phyloP scores from a whole-genome alignment of 495 filamentous ascomycete genomes.

The Recurvomyces mirabilis region DNA sequence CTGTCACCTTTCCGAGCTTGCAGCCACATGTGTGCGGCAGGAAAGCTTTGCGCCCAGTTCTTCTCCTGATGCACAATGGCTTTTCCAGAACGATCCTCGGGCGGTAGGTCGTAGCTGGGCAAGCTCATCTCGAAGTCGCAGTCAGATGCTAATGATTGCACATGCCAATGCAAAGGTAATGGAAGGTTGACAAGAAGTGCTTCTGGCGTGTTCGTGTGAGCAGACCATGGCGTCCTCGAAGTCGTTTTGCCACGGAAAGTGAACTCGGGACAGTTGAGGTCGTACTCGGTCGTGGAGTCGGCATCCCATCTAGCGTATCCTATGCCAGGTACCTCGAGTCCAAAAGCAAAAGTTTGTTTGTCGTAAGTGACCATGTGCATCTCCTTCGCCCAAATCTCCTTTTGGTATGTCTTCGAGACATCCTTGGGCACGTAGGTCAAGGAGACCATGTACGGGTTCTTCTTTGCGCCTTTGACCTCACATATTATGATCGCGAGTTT shows the following conservation, averaged over 20 bases:
- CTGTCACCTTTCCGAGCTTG: conserved; percentile 25
- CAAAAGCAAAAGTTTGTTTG: conserved; percentile 23
- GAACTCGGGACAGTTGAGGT: conserved; percentile 22
- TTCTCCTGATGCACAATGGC: conserved; percentile 37
- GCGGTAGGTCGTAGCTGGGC: conserved; percentile 15
- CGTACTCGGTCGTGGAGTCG: conserved; percentile 24
- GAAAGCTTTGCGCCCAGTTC: conserved; percentile 38
- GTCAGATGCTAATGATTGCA: conserved; percentile 32
- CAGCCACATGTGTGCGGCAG: conserved; percentile 36
- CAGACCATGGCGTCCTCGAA: conserved; percentile 28
- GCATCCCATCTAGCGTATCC: conserved; percentile 21
- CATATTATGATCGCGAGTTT: conserved; percentile 30
- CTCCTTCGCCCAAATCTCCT: conserved; percentile 25
- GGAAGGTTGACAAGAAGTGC: conserved; percentile 30
- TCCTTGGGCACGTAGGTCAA: conserved; percentile 34
- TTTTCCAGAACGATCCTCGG: conserved; percentile 22
- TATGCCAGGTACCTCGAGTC: conserved; percentile 25
- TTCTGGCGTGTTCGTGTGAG: conserved; percentile 19
- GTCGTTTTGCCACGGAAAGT: conserved; percentile 28
- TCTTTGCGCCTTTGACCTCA: conserved; percentile 27
- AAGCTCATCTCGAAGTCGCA: conserved; percentile 28
- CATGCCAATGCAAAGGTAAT: conserved; percentile 40
- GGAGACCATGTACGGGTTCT: conserved; percentile 34
- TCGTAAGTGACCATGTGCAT: conserved; percentile 21
- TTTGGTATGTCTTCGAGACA: conserved; percentile 24